phyloP scores from a whole-genome alignment of 2,329 filamentous ascomycete species.

The Trichoderma semiorbis region DNA sequence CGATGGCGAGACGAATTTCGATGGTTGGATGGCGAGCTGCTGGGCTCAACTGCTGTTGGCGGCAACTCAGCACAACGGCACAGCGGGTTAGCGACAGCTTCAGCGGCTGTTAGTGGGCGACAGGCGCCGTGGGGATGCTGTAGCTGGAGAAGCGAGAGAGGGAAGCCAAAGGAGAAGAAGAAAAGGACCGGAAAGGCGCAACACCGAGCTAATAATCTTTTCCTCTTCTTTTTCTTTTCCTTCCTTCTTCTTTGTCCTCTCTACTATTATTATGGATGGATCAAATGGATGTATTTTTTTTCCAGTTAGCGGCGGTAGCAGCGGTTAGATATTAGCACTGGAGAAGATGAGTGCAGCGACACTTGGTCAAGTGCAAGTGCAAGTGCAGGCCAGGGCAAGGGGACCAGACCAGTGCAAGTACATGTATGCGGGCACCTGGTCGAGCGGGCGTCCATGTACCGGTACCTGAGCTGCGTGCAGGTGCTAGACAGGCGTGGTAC shows the following conservation, averaged over 20 bases:
- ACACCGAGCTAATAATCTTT: neutral
- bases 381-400: neutral
- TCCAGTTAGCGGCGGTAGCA: constrained; percentile 19
- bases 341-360: neutral
- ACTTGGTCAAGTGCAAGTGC: constrained; percentile 1
- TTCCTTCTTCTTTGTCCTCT: neutral
- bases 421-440: neutral
- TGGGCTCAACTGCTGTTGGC: neutral
- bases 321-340: neutral
- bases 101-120: neutral
- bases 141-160: neutral
- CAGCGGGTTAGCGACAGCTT: neutral
- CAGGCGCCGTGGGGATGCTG: neutral
- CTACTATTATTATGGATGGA: neutral
- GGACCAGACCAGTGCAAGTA: neutral
- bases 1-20: neutral
- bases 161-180: neutral
- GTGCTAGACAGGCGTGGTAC: neutral
- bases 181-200: neutral
- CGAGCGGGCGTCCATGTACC: neutral
- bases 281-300: neutral
- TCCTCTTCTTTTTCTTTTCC: neutral
- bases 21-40: neutral
- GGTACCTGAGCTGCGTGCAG: neutral
- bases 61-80: neutral